Conservation (phyloP, 257 asterid species). For the Solanum sejunctum region DNA sequence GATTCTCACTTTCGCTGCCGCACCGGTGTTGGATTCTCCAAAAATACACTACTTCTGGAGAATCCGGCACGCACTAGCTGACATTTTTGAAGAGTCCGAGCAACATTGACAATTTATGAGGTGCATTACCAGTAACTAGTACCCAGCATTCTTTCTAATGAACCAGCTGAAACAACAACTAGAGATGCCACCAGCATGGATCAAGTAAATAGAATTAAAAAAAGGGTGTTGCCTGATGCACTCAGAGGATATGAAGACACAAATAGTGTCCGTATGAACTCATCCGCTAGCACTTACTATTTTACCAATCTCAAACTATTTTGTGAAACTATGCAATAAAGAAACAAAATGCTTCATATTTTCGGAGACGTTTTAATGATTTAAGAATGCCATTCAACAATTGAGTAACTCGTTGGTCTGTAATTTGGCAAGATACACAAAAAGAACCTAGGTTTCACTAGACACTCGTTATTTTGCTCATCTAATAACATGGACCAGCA, state of each 20-base stretch:
- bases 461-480: neutral
- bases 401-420: neutral
- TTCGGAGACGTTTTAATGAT: neutral
- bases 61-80: no score
- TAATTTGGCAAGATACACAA: neutral
- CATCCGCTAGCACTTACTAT: neutral
- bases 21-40: no score
- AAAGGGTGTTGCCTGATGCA: neutral
- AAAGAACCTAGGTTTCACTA: neutral
- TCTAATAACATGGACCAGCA: neutral
- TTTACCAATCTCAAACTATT: neutral
- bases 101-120: neutral
- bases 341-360: neutral
- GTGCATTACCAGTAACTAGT: neutral
- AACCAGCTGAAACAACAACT: neutral
- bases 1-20: no score
- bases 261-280: neutral
- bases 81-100: no score
- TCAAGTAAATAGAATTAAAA: neutral
- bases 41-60: no score
- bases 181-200: neutral
- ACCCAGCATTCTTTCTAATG: neutral
- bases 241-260: neutral
- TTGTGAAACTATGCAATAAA: neutral
- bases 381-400: neutral